phyloP scores from a whole-genome alignment of 441 rosid species.

The Sinapis alba region DNA sequence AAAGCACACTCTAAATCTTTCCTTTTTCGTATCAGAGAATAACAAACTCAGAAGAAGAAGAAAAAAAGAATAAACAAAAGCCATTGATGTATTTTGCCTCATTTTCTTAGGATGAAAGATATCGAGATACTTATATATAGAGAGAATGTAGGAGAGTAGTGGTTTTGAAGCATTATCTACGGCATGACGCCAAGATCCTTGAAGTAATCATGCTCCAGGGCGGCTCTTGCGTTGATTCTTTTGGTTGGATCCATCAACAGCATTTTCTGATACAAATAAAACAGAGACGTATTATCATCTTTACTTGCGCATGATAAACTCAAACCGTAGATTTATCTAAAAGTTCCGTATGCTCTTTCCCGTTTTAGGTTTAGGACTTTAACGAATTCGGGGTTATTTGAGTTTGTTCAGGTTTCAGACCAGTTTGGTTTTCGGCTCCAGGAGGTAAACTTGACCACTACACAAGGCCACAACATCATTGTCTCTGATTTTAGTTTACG shows the following conservation, averaged over 20 bases:
- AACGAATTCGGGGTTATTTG: neutral
- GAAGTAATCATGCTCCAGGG: slow-evolving; percentile 93
- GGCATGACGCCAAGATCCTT: slow-evolving; percentile 80
- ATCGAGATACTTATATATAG: slow-evolving; percentile 26
- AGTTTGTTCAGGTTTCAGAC: neutral
- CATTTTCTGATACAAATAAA: slow-evolving; percentile 73
- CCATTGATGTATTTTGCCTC: slow-evolving; percentile 19
- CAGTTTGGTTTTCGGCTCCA: neutral
- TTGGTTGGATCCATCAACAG: slow-evolving; percentile 85
- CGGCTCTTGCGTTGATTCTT: slow-evolving; percentile 89
- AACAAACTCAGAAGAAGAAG: neutral
- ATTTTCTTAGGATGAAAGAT: slow-evolving; percentile 21
- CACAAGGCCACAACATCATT: neutral
- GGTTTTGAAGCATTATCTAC: slow-evolving; percentile 31
- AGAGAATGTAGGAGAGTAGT: slow-evolving; percentile 31
- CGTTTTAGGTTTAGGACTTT: neutral
- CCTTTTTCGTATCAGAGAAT: slow-evolving; percentile 16
- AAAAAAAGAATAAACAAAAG: slow-evolving; percentile 33
- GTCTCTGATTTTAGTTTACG: neutral
- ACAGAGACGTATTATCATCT: slow-evolving; percentile 11
- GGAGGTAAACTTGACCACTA: neutral
- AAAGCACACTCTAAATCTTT: slow-evolving; percentile 34
- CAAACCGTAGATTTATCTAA: neutral
- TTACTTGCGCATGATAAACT: neutral
- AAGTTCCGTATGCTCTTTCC: neutral